Conservation (phyloP, 2,329 filamentous ascomycete genomes). For the Alternaria ethzedia region DNA sequence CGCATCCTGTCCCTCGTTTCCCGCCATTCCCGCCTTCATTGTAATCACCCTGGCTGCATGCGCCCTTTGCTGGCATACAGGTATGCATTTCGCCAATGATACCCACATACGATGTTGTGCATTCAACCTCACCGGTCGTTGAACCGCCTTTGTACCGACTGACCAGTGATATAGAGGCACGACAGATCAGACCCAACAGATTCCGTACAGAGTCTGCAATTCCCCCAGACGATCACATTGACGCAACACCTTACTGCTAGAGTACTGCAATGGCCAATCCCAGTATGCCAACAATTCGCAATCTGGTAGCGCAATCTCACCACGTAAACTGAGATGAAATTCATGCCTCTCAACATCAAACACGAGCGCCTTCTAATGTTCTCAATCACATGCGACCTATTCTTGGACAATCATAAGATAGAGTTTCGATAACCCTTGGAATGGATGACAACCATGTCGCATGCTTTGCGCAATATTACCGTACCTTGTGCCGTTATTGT, state of each 20-base stretch:
- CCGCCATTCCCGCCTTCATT: conserved; percentile 36
- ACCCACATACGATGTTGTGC: neutral
- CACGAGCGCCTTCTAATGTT: neutral
- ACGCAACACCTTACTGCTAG: conserved; percentile 4
- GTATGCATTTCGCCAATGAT: conserved; percentile 8
- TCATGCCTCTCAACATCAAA: conserved; percentile 9
- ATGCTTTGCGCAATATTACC: conserved; percentile 21
- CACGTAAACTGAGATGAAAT: neutral
- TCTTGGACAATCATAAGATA: conserved; percentile 24
- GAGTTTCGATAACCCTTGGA: conserved; percentile 7
- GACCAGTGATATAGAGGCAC: conserved; percentile 6
- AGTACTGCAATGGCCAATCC: conserved; percentile 24
- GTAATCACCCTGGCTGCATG: conserved; percentile 15
- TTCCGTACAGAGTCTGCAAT: conserved; percentile 27
- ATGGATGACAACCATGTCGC: conserved; percentile 4
- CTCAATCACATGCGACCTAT: conserved; percentile 21
- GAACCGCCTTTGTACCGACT: conserved; percentile 7
- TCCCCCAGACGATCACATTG: conserved; percentile 29
- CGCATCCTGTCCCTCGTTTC: conserved; percentile 38
- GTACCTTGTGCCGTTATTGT: conserved; percentile 23
- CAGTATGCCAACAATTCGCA: conserved; percentile 13
- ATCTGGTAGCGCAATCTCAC: conserved; percentile 21
- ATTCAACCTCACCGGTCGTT: conserved; percentile 11
- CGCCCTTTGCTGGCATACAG: conserved; percentile 25
- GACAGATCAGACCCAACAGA: conserved; percentile 13